Percentiles rank a stretch among this genome's conserved stretches.
Conservation (phyloP, 768 basidiomycete species). For the Chalciporus sphaerocephalus region DNA sequence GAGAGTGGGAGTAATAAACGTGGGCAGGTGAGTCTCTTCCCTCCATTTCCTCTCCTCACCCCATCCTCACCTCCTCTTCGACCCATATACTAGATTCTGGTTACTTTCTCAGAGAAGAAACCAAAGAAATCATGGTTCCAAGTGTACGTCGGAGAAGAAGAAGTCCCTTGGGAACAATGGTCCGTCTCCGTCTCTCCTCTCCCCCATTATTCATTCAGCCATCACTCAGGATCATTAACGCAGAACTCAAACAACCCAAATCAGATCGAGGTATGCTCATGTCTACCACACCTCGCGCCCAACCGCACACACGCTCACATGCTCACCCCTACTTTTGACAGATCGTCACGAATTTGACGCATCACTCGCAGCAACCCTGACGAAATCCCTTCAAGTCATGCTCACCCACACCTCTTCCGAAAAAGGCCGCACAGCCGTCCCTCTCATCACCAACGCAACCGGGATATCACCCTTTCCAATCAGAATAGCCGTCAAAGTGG, state of each 20-base stretch:
- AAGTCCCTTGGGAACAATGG: slow-evolving; percentile 88
- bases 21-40: slow-evolving; percentile 51
- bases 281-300: not conserved
- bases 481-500: slow-evolving; percentile 62
- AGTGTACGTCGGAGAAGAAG: slow-evolving; percentile 68
- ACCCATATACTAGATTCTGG: slow-evolving; percentile 47
- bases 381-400: slow-evolving; percentile 65
- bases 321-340: slow-evolving; percentile 8
- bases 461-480: slow-evolving; percentile 82
- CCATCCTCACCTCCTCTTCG: not conserved
- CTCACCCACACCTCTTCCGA: slow-evolving; percentile 77
- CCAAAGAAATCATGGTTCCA: slow-evolving; percentile 78
- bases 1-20: slow-evolving; percentile 59
- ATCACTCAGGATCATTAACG: slow-evolving; percentile 65
- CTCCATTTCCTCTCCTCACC: not conserved
- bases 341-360: slow-evolving; percentile 51
- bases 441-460: slow-evolving; percentile 70
- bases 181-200: slow-evolving; percentile 25
- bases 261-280: slow-evolving; percentile 49
- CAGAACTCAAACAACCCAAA: slow-evolving; percentile 70
- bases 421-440: slow-evolving; percentile 67
- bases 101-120: slow-evolving; percentile 74
- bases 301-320: not conserved
- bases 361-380: slow-evolving; percentile 57
- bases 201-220: not conserved